Conservation (phyloP, 108 stramenopile genomes). For the Thalassiosira profunda region DNA sequence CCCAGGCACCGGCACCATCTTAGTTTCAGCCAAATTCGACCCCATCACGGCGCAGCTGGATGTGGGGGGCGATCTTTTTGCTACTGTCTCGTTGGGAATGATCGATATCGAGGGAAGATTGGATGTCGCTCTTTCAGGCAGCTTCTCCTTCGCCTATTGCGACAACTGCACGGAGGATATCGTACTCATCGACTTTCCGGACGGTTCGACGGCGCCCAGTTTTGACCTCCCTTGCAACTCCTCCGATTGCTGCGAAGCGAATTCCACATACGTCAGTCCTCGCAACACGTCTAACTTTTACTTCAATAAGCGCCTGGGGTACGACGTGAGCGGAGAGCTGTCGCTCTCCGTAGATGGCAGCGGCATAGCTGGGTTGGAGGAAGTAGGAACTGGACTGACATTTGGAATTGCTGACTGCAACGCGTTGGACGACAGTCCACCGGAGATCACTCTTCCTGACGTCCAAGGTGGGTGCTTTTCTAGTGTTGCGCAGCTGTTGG, state of each 20-base stretch:
- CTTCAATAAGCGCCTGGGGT: conserved; percentile 9
- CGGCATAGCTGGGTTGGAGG: no score
- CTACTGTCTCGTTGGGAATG: conserved; percentile 7
- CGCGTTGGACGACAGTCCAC: conserved; percentile 21
- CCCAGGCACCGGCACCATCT: no score
- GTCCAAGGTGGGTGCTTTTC: no score
- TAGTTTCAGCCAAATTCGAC: no score
- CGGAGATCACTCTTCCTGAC: conserved; percentile 5
- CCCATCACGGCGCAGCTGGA: conserved; percentile 20
- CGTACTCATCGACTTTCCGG: no score
- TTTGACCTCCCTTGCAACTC: no score
- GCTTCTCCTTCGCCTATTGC: conserved; percentile 3
- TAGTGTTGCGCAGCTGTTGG: no score
- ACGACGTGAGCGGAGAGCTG: not conserved
- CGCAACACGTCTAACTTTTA: conserved; percentile 20
- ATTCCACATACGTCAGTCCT: no score
- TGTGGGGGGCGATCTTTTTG: not conserved
- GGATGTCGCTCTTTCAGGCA: not conserved
- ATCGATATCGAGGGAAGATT: not conserved
- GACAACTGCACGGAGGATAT: conserved; percentile 1
- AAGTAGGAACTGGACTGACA: conserved; percentile 6
- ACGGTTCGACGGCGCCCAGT: no score
- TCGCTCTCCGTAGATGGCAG: no score
- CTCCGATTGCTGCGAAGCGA: no score
- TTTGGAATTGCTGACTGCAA: conserved; percentile 14